Percentiles rank a stretch among this genome's conserved stretches.
phyloP scores from a whole-genome alignment of 73 alveolate genomes.

The Paramecium octaurelia region DNA sequence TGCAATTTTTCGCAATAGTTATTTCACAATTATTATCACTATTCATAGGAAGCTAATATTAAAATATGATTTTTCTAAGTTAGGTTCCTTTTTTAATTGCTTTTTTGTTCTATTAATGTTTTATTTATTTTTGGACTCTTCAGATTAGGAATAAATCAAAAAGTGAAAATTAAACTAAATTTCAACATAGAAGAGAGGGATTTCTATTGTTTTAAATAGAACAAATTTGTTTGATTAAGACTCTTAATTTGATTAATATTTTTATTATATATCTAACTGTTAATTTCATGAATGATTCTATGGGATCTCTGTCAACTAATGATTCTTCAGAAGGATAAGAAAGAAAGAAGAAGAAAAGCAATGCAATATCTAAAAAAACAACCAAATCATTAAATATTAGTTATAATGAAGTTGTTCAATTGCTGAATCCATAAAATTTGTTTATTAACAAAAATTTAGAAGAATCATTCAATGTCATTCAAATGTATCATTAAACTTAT shows the following conservation, averaged over 20 bases:
- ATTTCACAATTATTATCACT: not conserved
- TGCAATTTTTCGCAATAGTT: not conserved
- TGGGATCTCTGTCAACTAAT: constrained; percentile 27
- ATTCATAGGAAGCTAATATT: not conserved
- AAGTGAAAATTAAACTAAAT: not conserved
- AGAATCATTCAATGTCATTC: not conserved
- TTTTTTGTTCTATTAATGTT: not conserved
- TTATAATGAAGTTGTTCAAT: not conserved
- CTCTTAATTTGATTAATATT: not conserved
- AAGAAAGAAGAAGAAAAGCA: not conserved
- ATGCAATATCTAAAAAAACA: not conserved
- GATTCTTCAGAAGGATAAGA: not conserved
- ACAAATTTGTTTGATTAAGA: not conserved
- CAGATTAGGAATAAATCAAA: not conserved
- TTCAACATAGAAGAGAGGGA: not conserved
- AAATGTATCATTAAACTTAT: not conserved
- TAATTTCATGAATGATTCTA: constrained; percentile 1
- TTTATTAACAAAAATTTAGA: not conserved
- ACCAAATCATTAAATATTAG: not conserved
- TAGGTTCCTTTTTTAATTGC: not conserved
- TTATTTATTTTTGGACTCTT: not conserved
- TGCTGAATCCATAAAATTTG: not conserved
- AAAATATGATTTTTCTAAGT: not conserved
- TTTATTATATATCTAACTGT: constrained; percentile 30
- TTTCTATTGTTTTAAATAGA: constrained; percentile 3